A percentile compares a stretch with the other conserved stretches of the same genome.
phyloP scores from a whole-genome alignment of 2,329 filamentous ascomycete species.

The Hymenotorrendiella dingleyae region DNA sequence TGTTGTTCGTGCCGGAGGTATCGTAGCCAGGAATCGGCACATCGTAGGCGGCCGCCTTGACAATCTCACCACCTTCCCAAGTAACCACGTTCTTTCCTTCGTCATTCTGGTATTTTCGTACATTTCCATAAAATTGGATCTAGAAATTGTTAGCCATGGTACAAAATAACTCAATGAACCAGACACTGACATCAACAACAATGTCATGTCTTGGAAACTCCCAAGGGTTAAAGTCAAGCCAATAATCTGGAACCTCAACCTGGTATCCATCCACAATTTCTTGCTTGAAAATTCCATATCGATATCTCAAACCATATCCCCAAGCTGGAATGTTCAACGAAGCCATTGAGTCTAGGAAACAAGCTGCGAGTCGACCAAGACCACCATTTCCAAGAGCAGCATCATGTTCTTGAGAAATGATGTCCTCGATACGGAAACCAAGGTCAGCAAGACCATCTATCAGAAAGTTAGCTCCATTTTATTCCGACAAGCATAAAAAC shows the following conservation, averaged over 20 bases:
- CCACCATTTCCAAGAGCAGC: conserved; percentile 94
- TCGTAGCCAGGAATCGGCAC: conserved; percentile 86
- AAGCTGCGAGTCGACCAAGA: conserved; percentile 88
- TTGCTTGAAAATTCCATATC: conserved; percentile 99
- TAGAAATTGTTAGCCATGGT: conserved; percentile 14
- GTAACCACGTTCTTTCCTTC: conserved; percentile 67
- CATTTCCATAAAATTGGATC: conserved; percentile 91
- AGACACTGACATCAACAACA: conserved; percentile 66
- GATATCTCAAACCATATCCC: conserved; percentile 93
- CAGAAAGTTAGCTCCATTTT: conserved; percentile 1
- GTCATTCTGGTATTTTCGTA: conserved; percentile 68
- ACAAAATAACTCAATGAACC: too few species aligned
- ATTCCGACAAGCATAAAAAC: neutral
- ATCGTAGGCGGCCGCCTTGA: conserved; percentile 89
- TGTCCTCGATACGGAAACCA: conserved; percentile 94
- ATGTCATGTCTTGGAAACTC: conserved; percentile 96
- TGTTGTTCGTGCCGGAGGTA: conserved; percentile 89
- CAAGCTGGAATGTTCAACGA: conserved; percentile 93
- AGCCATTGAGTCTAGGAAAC: conserved; percentile 93
- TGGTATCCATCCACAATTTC: conserved; percentile 98
- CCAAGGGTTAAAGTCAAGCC: conserved; percentile 99
- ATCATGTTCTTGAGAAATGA: conserved; percentile 92
- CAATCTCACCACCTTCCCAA: conserved; percentile 92
- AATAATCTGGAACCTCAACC: conserved; percentile 97
- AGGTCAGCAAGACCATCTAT: conserved; percentile 79